Conservation (phyloP, 1,139 yeast genomes). For the Nakaseomyces delphensis region DNA sequence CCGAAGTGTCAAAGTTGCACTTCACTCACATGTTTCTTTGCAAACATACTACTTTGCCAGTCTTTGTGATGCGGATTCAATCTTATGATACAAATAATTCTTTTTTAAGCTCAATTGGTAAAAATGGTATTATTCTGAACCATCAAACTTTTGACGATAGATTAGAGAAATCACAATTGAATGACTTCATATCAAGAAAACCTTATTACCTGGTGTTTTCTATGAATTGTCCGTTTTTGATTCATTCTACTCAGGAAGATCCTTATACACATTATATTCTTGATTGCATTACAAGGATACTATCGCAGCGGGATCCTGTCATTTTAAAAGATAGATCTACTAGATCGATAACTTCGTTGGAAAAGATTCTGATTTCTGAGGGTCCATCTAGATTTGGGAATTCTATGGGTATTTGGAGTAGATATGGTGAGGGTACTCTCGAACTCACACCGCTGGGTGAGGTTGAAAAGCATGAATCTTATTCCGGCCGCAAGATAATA, state of each 20-base stretch:
- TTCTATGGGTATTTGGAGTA: constrained; percentile 60
- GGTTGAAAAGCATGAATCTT: constrained; percentile 23
- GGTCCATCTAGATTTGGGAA: constrained; percentile 54
- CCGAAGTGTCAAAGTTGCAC: constrained; percentile 42
- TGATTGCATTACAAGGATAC: constrained; percentile 48
- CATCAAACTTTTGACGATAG: constrained; percentile 17
- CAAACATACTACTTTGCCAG: constrained; percentile 53
- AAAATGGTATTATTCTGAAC: not conserved
- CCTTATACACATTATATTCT: constrained; percentile 44
- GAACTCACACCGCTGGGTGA: constrained; percentile 54
- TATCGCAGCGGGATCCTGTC: constrained; percentile 36
- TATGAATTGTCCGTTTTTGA: constrained; percentile 53
- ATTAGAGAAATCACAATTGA: constrained; percentile 16
- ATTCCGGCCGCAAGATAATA: constrained; percentile 15
- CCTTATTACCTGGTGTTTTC: constrained; percentile 65
- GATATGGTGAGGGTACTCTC: constrained; percentile 56
- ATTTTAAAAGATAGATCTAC: constrained; percentile 31
- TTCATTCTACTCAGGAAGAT: constrained; percentile 49
- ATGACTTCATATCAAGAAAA: constrained; percentile 43
- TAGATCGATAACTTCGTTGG: constrained; percentile 42
- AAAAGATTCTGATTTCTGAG: constrained; percentile 36
- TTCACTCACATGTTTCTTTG: constrained; percentile 58
- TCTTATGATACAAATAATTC: constrained; percentile 44
- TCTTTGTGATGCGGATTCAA: constrained; percentile 56
- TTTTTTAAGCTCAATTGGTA: constrained; percentile 8